Evolutionary conservation across 345 rosid genomes (phyloP), one percentile per base, ranked within the genome.

Genomic region (Moricandia moricandioides): DNA sequence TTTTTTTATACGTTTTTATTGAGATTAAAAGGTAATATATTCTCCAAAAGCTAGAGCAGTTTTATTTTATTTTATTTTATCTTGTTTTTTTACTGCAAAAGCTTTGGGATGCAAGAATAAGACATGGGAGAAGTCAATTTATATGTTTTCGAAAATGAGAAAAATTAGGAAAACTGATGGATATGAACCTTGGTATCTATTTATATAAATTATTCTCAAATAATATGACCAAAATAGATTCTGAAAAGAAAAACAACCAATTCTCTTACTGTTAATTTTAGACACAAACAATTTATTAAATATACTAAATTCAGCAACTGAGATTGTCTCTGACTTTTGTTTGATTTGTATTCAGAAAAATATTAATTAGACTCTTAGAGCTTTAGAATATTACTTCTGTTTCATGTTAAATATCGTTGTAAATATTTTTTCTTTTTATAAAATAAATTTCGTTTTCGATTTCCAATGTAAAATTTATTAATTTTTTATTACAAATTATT

Each of bases 41-140:
- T 73, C 59, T 73, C 59, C 65, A 68, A 73, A 78, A 73, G 74
- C 78, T 73, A 62, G 73, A 73, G 74, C 78, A 78, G 71, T 73
- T 61, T 60, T 43, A n/a, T n/a, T 45, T 47, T 70, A 0, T 29
- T 63, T 7, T 30, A 0, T 16, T 60, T 4, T 6, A 1, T 45
- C 7, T 54, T 27, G 7, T 10, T 14, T 6, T 43, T 21, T 51
- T 40, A 45, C 77, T 60, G 73, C 77, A 29, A 59, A 78, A 78
- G 69, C 81, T 78, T 72, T 9, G 29, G 69, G 72, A 59, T 71
- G 35, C 37, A 12, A 59, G 27, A 65, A 64, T 2, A 3, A 59
- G 8, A 30, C 26, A 56, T 4, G 0, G 0, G 3, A 0, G 8
- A 5, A 59, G 18, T 34, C 12, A 59, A 78, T 71, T 59, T 78